Conservation (phyloP, 2,329 filamentous ascomycete species). For the Rutstroemia sydowiana region DNA sequence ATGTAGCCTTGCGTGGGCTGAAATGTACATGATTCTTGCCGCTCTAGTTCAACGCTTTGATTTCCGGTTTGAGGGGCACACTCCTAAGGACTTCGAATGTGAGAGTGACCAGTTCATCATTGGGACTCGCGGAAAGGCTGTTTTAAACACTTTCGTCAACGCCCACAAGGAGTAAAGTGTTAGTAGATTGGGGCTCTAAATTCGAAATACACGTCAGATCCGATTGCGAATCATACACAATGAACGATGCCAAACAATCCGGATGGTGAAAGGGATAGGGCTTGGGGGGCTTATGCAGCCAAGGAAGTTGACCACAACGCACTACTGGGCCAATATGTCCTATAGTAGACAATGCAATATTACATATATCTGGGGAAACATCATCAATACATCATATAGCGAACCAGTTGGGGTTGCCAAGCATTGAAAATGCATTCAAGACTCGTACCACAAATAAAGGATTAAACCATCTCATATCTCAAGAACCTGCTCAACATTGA, state of each 20-base stretch:
- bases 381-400: conserved; percentile 37
- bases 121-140: conserved; percentile 5
- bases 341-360: conserved; percentile 39
- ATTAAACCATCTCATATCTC: conserved; percentile 31
- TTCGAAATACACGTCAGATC: conserved; percentile 13
- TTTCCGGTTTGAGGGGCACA: conserved; percentile 5
- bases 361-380: conserved; percentile 36
- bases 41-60: conserved; percentile 9
- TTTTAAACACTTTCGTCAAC: conserved; percentile 1
- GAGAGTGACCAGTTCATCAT: conserved; percentile 12
- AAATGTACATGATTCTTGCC: conserved; percentile 9
- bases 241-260: conserved; percentile 31
- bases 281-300: conserved; percentile 37
- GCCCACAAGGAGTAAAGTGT: neutral
- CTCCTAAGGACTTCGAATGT: conserved; percentile 10
- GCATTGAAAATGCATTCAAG: conserved; percentile 35
- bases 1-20: conserved; percentile 11
- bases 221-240: conserved; percentile 31
- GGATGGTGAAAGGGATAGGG: conserved; percentile 32
- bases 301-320: conserved; percentile 39
- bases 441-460: conserved; percentile 35
- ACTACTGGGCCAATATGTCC: conserved; percentile 37
- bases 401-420: conserved; percentile 35
- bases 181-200: neutral
- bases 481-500: conserved; percentile 29